phyloP scores from a whole-genome alignment of 208 protist genomes.

The Leishmania arabica region DNA sequence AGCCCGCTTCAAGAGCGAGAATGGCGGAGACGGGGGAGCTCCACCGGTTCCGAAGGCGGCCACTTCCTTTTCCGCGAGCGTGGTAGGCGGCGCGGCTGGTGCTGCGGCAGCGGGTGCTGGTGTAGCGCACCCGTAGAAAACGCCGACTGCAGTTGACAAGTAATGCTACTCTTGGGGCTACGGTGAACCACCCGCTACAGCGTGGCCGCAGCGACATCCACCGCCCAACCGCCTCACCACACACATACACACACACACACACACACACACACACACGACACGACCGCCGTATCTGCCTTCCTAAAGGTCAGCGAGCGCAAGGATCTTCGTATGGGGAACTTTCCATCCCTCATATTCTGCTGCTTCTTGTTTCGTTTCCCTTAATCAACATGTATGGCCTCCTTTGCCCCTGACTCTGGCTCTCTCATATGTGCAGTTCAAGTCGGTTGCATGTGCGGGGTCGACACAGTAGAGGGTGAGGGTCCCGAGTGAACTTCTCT shows the following conservation, averaged over 20 bases:
- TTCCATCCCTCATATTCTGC: not conserved
- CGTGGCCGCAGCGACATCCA: not conserved
- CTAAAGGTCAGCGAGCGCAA: not conserved
- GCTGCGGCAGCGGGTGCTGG: conserved; percentile 14
- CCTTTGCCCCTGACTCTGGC: not conserved
- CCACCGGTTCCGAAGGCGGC: conserved; percentile 32
- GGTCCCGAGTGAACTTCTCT: not conserved
- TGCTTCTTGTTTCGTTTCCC: not conserved
- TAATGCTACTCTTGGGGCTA: not conserved
- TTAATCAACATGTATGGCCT: not conserved
- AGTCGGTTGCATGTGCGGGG: not conserved
- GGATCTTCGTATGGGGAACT: not conserved
- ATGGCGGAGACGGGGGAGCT: not conserved
- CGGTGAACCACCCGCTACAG: not conserved
- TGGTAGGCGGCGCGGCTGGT: conserved; percentile 6
- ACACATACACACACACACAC: too few species aligned
- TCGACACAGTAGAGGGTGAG: not conserved
- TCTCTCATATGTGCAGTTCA: not conserved
- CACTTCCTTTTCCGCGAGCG: conserved; percentile 1
- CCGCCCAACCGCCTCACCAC: too few species aligned
- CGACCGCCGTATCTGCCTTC: not conserved
- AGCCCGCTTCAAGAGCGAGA: conserved; percentile 3
- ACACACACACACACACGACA: too few species aligned
- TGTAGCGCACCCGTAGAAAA: not conserved
- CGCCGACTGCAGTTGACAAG: not conserved